A percentile compares a stretch with the other conserved stretches of the same genome.
These are phyloP conservation scores for Lactarius indigo DNA, from an alignment of 768 basidiomycete species.

Conservation along the genomic window DNA sequence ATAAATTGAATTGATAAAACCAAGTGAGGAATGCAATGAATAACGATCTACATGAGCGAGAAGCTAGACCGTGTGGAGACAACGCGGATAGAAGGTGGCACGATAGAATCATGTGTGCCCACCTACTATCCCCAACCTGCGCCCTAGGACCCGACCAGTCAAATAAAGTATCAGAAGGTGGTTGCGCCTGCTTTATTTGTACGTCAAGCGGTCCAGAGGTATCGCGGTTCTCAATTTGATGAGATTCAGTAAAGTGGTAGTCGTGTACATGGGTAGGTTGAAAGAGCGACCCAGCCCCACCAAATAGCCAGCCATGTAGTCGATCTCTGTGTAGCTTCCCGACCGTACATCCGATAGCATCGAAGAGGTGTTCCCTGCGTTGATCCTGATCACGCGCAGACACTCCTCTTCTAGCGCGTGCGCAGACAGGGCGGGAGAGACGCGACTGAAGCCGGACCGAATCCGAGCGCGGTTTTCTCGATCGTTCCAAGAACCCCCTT, in stretches of 20 bases:
- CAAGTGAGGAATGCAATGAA: not conserved
- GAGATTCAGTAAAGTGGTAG: constrained; percentile 50
- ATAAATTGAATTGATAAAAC: not conserved
- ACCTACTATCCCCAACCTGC: not conserved
- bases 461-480: constrained; percentile 25
- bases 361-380: constrained; percentile 69
- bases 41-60: not conserved
- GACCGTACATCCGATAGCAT: constrained; percentile 71
- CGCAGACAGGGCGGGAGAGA: constrained; percentile 46
- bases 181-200: not conserved
- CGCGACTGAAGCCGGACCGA: constrained; percentile 33
- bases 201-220: constrained; percentile 47
- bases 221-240: constrained; percentile 55
- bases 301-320: constrained; percentile 81
- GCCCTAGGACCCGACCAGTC: not conserved
- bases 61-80: not conserved
- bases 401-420: constrained; percentile 53
- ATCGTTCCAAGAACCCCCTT: constrained; percentile 29
- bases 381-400: constrained; percentile 51
- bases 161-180: not conserved
- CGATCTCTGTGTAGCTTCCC: constrained; percentile 69
- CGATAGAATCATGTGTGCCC: not conserved
- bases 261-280: constrained; percentile 56
- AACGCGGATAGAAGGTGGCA: not conserved
- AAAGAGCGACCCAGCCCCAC: constrained; percentile 55